Conservation (phyloP, 2,329 filamentous ascomycete species). For the Dactylellina sp. region DNA sequence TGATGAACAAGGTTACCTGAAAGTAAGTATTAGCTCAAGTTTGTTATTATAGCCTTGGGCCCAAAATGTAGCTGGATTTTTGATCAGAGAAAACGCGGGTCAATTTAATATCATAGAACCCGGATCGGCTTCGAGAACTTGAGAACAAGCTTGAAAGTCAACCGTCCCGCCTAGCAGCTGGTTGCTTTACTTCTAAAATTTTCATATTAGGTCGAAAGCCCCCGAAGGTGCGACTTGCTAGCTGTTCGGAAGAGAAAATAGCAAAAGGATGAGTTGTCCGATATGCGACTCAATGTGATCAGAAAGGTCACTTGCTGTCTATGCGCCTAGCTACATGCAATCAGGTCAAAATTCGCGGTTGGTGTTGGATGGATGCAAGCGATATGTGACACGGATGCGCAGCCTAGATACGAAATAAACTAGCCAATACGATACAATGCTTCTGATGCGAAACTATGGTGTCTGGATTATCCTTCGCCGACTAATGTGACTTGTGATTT, state of each 20-base stretch:
- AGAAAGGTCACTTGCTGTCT: not conserved
- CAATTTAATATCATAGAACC: not conserved
- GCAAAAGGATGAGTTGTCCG: slow-evolving; percentile 24
- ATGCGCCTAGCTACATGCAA: not conserved
- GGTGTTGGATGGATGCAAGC: slow-evolving; percentile 5
- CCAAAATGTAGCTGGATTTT: no score
- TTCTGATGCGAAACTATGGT: not conserved
- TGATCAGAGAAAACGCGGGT: not conserved
- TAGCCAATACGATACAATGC: slow-evolving; percentile 1
- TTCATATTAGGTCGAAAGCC: not conserved
- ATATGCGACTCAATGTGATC: slow-evolving; percentile 20
- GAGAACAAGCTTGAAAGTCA: not conserved
- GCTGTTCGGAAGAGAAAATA: not conserved
- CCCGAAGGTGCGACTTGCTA: not conserved
- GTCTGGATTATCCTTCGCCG: slow-evolving; percentile 10
- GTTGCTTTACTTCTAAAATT: not conserved
- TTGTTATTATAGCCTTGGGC: no score
- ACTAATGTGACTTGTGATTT: slow-evolving; percentile 26
- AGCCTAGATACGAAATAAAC: not conserved
- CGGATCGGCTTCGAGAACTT: not conserved
- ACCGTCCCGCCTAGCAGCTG: not conserved
- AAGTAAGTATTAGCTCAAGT: no score
- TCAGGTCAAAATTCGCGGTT: not conserved
- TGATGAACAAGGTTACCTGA: not conserved
- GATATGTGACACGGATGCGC: slow-evolving; percentile 29